Evolutionary conservation across 768 basidiomycete genomes (phyloP), one percentile per base, ranked within the genome.

Genomic region (Tylopilus intermedius): DNA sequence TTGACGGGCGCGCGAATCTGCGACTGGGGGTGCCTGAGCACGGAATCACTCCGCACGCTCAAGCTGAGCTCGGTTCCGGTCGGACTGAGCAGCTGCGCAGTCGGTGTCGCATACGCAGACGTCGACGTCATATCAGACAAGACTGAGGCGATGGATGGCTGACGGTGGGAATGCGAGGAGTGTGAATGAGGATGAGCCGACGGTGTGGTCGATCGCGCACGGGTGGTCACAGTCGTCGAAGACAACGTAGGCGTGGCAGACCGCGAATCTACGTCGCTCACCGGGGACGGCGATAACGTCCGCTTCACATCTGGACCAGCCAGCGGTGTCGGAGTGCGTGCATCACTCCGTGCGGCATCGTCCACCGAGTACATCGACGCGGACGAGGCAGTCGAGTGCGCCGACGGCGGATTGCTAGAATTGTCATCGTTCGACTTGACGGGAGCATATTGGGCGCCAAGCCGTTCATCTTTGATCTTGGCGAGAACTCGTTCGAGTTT

Each of bases 111-210:
- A 38, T 83, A 81, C 15, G 58, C 35, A 67, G 82, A 79, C 2
- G 62, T 55, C 13, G 62, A 62, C 30, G 62, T 64, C 22, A 75
- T 58, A 52, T 84, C 83, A 2, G 89, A 88, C 70, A 88, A 74
- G 54, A 88, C 81, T 27, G 88, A 89, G 1, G 84, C 83, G 51
- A 89, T 80, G 0, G 89, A 90, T 0, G 83, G 81, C 49, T 91
- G 81, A 18, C 83, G 79, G 24, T 78, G 71, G 45, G 66, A 45
- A 39, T 56, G 56, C 0, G 68, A 42, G 0, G 50, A 48, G 0
- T 47, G 48, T 32, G 63, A 55, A 3, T 62, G 74, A 0, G 66
- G 49, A 43, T 64, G 65, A 0, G 56, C 9, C 14, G 56, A 45
- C 13, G 67, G 59, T 8, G 66, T 63, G 27, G 49, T 60, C 26